These are phyloP conservation scores for Solanum clarkiae DNA, from an alignment of 257 asterid genomes.

Conservation along the genomic window DNA sequence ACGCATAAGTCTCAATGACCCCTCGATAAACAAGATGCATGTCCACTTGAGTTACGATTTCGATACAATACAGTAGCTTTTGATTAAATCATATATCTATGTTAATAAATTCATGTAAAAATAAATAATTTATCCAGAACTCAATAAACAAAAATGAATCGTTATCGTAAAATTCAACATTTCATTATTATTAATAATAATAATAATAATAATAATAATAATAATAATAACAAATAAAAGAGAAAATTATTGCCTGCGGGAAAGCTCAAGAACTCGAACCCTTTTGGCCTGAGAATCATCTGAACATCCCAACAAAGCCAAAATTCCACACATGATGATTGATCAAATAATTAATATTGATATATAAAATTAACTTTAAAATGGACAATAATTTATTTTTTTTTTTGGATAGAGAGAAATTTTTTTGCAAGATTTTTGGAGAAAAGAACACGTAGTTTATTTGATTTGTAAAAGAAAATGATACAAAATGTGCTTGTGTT, in stretches of 20 bases:
- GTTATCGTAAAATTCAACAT: too few relatives aligned
- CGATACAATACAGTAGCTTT: too few relatives aligned
- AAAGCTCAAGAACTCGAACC: conserved; percentile 96
- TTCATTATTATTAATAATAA: too few relatives aligned
- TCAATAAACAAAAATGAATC: too few relatives aligned
- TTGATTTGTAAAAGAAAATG: not conserved
- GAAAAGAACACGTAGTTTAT: not conserved
- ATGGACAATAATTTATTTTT: not conserved
- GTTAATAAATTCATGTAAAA: too few relatives aligned
- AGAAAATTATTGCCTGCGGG: conserved; percentile 52
- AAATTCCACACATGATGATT: conserved; percentile 72
- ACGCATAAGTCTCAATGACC: too few relatives aligned
- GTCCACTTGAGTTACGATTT: too few relatives aligned
- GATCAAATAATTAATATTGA: not conserved
- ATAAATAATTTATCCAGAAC: too few relatives aligned
- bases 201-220: too few relatives aligned
- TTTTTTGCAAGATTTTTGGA: not conserved
- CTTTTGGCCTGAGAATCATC: conserved; percentile 89
- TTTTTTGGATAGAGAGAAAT: not conserved
- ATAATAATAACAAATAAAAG: not conserved
- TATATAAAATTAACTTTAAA: not conserved
- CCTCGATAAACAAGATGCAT: too few relatives aligned
- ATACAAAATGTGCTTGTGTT: not conserved
- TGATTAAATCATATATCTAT: too few relatives aligned
- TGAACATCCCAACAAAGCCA: conserved; percentile 86